Percentiles rank a stretch among this genome's conserved stretches.
Conservation (phyloP, 2,329 filamentous ascomycete species). For the Ophiostoma australiae region DNA sequence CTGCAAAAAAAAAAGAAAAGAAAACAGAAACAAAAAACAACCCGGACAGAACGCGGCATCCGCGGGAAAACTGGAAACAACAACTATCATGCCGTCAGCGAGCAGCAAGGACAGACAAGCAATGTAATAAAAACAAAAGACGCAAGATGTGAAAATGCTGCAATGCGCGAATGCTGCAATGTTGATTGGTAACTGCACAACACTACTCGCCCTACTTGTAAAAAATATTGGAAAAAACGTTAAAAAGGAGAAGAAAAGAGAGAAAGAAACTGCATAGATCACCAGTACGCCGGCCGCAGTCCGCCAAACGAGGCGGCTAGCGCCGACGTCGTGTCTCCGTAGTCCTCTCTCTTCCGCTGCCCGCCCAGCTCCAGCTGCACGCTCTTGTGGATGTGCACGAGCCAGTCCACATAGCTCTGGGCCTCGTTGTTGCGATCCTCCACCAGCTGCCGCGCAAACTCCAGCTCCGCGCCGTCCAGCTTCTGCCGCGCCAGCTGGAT, state of each 20-base stretch:
- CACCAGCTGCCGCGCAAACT: conserved; percentile 85
- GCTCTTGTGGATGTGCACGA: conserved; percentile 88
- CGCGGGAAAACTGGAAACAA: neutral
- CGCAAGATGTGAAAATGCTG: neutral
- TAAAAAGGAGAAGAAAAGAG: too few relatives aligned
- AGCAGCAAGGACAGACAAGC: neutral
- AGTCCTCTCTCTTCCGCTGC: conserved; percentile 43
- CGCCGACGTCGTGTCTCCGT: conserved; percentile 42
- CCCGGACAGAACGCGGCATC: neutral
- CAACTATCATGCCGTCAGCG: too few relatives aligned
- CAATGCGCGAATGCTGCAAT: conserved; percentile 1
- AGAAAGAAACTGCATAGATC: neutral
- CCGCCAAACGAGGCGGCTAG: conserved; percentile 51
- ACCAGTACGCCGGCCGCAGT: conserved; percentile 34
- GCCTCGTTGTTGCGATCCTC: conserved; percentile 98
- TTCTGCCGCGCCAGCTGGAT: conserved; percentile 90
- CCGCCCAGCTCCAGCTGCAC: conserved; percentile 77
- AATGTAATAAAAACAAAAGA: neutral
- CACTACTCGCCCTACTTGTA: neutral
- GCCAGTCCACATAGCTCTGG: conserved; percentile 96
- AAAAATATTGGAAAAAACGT: neutral
- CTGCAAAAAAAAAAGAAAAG: neutral
- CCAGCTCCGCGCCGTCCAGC: conserved; percentile 90
- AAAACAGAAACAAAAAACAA: neutral
- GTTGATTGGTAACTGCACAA: neutral